Percentiles rank a stretch among this genome's conserved stretches.
Conservation (phyloP, 2,329 filamentous ascomycete genomes). For the Alternaria arborescens region DNA sequence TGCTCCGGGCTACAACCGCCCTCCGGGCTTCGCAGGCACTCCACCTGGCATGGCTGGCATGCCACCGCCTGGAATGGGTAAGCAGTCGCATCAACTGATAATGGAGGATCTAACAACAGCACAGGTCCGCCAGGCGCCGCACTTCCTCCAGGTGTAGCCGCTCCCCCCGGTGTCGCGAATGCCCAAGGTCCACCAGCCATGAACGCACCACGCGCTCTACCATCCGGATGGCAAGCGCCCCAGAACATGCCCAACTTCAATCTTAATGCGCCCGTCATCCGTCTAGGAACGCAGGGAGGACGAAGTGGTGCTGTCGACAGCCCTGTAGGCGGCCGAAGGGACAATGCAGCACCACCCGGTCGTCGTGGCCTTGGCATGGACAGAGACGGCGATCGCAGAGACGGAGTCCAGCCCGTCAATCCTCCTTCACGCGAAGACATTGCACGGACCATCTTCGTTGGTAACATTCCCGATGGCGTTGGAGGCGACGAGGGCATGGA, state of each 20-base stretch:
- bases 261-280: slow-evolving; percentile 95
- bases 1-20: slow-evolving; percentile 73
- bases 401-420: slow-evolving; percentile 73
- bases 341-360: slow-evolving; percentile 52
- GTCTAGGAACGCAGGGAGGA: slow-evolving; percentile 79
- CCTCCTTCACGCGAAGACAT: slow-evolving; percentile 92
- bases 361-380: slow-evolving; percentile 66
- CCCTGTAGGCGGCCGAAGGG: slow-evolving; percentile 58
- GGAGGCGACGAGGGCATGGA: slow-evolving; percentile 82
- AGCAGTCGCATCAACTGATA: slow-evolving; percentile 37
- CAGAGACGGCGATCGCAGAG: slow-evolving; percentile 68
- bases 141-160: slow-evolving; percentile 74
- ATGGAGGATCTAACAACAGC: slow-evolving; percentile 10
- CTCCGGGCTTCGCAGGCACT: slow-evolving; percentile 76
- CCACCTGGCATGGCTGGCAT: slow-evolving; percentile 79
- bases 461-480: slow-evolving; percentile 81
- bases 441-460: slow-evolving; percentile 87
- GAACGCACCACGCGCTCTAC: slow-evolving; percentile 81
- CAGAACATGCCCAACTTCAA: slow-evolving; percentile 97
- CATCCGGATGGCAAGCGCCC: slow-evolving; percentile 85
- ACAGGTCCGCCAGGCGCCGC: slow-evolving; percentile 24
- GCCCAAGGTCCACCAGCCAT: slow-evolving; percentile 76
- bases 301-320: slow-evolving; percentile 62
- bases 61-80: slow-evolving; percentile 84
- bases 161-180: slow-evolving; percentile 79